These are phyloP conservation scores for Fusarium haematococcum DNA, from an alignment of 2,329 filamentous ascomycete species.

Conservation along the genomic window DNA sequence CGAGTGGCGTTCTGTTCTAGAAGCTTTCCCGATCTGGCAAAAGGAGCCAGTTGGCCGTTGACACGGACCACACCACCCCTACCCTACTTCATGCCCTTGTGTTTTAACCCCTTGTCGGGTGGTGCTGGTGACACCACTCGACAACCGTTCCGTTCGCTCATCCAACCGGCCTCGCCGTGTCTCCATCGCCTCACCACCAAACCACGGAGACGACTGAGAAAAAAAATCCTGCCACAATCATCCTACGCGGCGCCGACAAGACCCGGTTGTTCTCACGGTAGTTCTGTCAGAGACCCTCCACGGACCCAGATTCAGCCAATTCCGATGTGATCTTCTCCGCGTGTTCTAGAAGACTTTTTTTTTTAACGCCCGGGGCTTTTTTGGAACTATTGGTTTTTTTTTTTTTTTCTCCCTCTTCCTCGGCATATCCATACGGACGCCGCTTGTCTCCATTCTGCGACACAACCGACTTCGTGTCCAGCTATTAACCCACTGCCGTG, in stretches of 20 bases:
- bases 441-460: constrained; percentile 25
- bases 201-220: constrained; percentile 9
- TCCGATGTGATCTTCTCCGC: constrained; percentile 17
- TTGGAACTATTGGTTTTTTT: constrained; percentile 29
- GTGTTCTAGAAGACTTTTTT: constrained; percentile 30
- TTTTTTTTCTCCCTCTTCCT: constrained; percentile 4
- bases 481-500: constrained; percentile 5
- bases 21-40: constrained; percentile 40
- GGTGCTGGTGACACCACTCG: constrained; percentile 33
- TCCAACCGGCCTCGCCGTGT: constrained; percentile 45
- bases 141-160: constrained; percentile 16
- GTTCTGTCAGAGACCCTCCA: background rate
- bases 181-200: constrained; percentile 42
- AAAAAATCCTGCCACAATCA: constrained; percentile 28
- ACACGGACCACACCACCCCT: constrained; percentile 35
- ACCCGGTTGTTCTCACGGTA: constrained; percentile 15
- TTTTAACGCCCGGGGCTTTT: constrained; percentile 25
- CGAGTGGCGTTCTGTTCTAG: constrained; percentile 37
- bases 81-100: constrained; percentile 7
- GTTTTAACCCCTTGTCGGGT: constrained; percentile 3
- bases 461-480: constrained; percentile 15
- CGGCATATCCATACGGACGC: constrained; percentile 18
- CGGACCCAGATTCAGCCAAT: constrained; percentile 21
- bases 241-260: constrained; percentile 20
- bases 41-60: constrained; percentile 3